A percentile compares a stretch with the other conserved stretches of the same genome.
phyloP scores from a whole-genome alignment of 768 basidiomycete species.

The Suillus tomentosus region DNA sequence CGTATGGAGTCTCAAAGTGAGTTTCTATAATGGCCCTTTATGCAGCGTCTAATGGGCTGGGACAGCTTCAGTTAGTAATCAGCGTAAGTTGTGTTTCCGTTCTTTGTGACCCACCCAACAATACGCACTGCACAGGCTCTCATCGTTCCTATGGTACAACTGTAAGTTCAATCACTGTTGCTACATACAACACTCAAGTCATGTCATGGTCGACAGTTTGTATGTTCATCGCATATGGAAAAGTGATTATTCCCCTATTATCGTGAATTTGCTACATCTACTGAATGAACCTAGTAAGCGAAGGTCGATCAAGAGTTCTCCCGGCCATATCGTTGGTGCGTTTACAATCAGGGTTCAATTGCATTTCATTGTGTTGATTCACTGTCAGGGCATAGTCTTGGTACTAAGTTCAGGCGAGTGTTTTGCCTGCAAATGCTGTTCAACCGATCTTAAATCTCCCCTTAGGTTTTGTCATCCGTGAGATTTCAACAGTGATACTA shows the following conservation, averaged over 20 bases:
- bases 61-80: not conserved
- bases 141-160: not conserved
- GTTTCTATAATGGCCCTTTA: too few species aligned
- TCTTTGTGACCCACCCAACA: too few species aligned
- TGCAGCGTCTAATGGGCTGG: not conserved
- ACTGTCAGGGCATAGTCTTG: not conserved
- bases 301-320: not conserved
- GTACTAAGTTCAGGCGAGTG: not conserved
- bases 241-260: not conserved
- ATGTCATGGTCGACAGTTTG: too few species aligned
- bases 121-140: not conserved
- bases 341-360: not conserved
- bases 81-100: not conserved
- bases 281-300: not conserved
- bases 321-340: not conserved
- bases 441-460: not conserved
- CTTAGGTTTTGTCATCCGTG: not conserved
- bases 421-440: not conserved
- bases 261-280: not conserved
- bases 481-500: not conserved
- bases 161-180: not conserved
- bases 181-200: too few species aligned
- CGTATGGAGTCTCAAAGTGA: constrained; percentile 2
- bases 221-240: constrained; percentile 3
- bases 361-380: not conserved